A percentile compares a stretch with the other conserved stretches of the same genome.
These are phyloP conservation scores for Cynanchum wilfordii DNA, from an alignment of 257 asterid species.

Conservation along the genomic window DNA sequence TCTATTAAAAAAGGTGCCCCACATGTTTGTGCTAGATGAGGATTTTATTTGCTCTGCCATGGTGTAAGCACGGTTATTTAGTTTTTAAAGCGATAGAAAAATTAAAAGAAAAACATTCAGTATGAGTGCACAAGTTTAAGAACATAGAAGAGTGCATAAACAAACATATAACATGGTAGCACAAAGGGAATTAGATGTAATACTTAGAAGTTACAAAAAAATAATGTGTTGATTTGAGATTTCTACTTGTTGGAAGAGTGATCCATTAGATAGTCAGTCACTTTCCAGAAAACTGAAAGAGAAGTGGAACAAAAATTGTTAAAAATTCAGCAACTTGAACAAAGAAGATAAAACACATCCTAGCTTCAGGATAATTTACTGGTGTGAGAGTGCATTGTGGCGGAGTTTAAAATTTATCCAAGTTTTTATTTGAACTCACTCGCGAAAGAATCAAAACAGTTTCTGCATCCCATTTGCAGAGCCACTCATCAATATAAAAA, in stretches of 20 bases:
- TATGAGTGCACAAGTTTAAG: background rate
- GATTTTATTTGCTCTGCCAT: too few relatives aligned
- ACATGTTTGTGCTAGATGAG: background rate
- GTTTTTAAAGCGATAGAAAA: background rate
- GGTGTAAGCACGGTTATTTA: background rate
- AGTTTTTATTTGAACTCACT: background rate
- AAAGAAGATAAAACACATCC: background rate
- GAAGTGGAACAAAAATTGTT: constrained; percentile 9
- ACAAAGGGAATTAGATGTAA: background rate
- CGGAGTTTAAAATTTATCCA: background rate
- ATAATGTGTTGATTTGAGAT: background rate
- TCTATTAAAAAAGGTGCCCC: background rate
- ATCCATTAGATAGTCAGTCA: constrained; percentile 74
- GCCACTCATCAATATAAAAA: background rate
- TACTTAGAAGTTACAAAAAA: too few relatives aligned
- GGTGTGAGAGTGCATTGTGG: background rate
- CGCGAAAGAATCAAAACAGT: background rate
- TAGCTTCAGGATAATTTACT: background rate
- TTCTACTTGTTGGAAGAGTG: constrained; percentile 79
- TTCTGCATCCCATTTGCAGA: background rate
- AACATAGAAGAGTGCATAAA: background rate
- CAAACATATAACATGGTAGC: background rate
- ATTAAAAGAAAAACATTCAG: background rate
- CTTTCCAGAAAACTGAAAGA: constrained; percentile 92
- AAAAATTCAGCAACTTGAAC: background rate